Evolutionary conservation across 148 eudicot genomes (phyloP).

Genomic region (Amaranthus cruentus): DNA sequence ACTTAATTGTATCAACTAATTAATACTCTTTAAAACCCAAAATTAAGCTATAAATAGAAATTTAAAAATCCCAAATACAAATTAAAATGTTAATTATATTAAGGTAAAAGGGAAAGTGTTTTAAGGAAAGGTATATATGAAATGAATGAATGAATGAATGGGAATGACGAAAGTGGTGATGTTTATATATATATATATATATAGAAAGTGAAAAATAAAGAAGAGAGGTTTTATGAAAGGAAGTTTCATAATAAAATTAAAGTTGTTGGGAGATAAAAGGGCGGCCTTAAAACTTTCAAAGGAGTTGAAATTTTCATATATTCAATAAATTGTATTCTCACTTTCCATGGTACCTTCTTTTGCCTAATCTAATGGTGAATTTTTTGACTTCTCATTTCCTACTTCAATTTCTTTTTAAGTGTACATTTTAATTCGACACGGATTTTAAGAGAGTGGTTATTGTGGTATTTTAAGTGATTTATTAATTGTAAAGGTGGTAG

Average conservation of each 20-base stretch:
- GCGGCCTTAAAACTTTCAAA: conserved; percentile 10
- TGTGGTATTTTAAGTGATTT: too few species aligned
- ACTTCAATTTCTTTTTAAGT: neutral
- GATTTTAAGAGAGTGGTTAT: too few species aligned
- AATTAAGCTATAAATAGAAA: too few species aligned
- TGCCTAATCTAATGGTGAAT: neutral
- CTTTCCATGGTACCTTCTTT: neutral
- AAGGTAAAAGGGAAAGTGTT: neutral
- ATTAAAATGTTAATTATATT: neutral
- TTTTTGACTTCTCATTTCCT: neutral
- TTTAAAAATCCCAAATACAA: too few species aligned
- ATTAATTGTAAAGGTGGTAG: too few species aligned
- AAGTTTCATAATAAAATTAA: neutral
- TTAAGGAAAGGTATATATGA: neutral
- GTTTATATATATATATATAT: neutral
- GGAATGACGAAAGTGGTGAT: conserved; percentile 18
- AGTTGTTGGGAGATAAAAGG: neutral
- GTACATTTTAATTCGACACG: too few species aligned
- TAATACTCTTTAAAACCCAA: neutral
- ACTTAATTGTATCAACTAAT: neutral
- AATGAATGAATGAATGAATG: conserved; percentile 5
- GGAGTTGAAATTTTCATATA: neutral
- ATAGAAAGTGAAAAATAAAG: neutral
- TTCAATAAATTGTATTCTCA: neutral
- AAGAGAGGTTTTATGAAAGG: neutral